Evolutionary conservation across 805 yeast genomes (phyloP).

Genomic region (Yamadazyma sp.): DNA sequence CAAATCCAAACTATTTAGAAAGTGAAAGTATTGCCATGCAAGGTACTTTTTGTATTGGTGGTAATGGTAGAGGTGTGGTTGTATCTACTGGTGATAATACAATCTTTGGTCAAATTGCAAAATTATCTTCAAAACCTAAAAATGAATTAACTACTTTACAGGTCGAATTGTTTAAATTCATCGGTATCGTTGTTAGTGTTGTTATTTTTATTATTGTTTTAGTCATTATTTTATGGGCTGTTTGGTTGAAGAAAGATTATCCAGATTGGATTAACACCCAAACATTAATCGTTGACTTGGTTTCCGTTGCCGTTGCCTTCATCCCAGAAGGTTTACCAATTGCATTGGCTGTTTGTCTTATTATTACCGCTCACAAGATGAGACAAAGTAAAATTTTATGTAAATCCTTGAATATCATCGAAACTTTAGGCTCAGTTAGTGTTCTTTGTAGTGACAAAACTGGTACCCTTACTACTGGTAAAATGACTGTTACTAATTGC

Average conservation of each 20-base stretch:
- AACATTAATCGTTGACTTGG: slow-evolving; percentile 39
- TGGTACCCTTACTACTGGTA: slow-evolving; percentile 49
- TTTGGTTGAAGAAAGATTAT: slow-evolving; percentile 36
- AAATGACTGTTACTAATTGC: slow-evolving; percentile 37
- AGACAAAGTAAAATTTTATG: slow-evolving; percentile 42
- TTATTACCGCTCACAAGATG: slow-evolving; percentile 48
- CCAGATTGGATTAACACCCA: slow-evolving; percentile 42
- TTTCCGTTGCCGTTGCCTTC: slow-evolving; percentile 47
- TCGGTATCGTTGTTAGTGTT: slow-evolving; percentile 21
- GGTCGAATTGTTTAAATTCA: slow-evolving; percentile 37
- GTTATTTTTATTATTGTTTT: slow-evolving; percentile 27
- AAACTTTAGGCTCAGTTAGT: slow-evolving; percentile 56
- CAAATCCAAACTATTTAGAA: slow-evolving; percentile 40
- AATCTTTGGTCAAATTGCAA: slow-evolving; percentile 46
- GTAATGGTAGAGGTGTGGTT: slow-evolving; percentile 43
- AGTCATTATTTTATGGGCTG: slow-evolving; percentile 40
- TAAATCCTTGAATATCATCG: slow-evolving; percentile 46
- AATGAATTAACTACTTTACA: slow-evolving; percentile 41
- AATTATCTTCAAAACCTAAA: slow-evolving; percentile 37
- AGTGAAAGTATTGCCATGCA: slow-evolving; percentile 43
- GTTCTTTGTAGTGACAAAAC: slow-evolving; percentile 43
- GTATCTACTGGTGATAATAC: slow-evolving; percentile 44
- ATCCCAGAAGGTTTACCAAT: slow-evolving; percentile 52
- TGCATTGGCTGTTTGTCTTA: slow-evolving; percentile 49
- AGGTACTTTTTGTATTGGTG: slow-evolving; percentile 43